Base-by-base conservation (phyloP, 1,284 basidiomycete species). In the Schizophyllum commune region DNA sequence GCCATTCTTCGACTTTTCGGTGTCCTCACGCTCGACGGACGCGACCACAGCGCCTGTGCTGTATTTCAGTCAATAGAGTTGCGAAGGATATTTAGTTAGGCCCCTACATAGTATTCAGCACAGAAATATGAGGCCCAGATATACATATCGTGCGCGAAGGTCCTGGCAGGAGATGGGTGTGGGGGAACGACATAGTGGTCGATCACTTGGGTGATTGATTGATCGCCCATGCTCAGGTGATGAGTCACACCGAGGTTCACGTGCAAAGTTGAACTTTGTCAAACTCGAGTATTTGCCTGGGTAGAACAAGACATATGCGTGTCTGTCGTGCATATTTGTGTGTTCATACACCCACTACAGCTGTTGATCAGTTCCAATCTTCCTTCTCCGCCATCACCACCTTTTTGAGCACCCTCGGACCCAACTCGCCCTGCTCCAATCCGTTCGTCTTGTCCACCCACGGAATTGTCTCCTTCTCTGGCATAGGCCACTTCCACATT, bases 61-160 rank as follows among this genome's bases (percentile, higher is more conserved):
- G 55, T 52, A 19, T 55, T 39, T 52, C 53, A 21, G 34, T 21
- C 33, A 59, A 27, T 5, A n/a, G 21, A 52, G n/a, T 32, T 17
- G 54, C 19, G 32, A 58, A 17, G 17, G 13, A 19, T 11, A 13
- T 52, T 52, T 52, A 59, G 33, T 22, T 15, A 19, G 5, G n/a
- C n/a, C n/a, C n/a, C n/a, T n/a, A n/a, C n/a, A n/a, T n/a, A n/a
- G n/a, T n/a, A n/a, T n/a, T n/a, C 22, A 89, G 63, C 5, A 85
- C 69, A 60, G 86, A 83, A 1, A 91, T 77, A 63, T 86, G 81
- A 1, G 84, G 79, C 0, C 89, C 89, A 17, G 81, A 78, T 3
- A 83, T 72, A 9, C 77, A 77, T 9, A 85, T 66, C 0, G 77
- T 71, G 34, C 65, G 70, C n/a, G 64, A 60, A 3, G 71, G 61